Evolutionary conservation across 2,329 filamentous ascomycete species (phyloP).

Genomic region (Ophiostoma sp.): DNA sequence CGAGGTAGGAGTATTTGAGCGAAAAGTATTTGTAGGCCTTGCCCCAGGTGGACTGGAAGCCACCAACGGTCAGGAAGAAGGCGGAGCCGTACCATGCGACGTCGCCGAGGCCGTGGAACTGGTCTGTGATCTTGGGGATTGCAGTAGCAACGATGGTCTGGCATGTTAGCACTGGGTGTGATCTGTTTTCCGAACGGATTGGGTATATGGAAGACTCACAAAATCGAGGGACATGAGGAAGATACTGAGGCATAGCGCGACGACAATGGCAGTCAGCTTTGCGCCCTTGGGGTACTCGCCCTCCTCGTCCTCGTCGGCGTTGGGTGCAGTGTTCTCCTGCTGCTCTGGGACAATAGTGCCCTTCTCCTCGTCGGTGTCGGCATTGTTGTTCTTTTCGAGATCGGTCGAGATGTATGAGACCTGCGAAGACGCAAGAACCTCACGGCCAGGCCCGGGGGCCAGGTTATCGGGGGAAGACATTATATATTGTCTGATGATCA

Average conservation of each 20-base stretch:
- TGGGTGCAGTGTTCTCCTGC: background rate
- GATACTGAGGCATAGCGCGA: slow-evolving; percentile 43
- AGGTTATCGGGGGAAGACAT: background rate
- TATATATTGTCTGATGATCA: background rate
- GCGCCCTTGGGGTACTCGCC: slow-evolving; percentile 39
- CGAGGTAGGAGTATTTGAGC: slow-evolving; percentile 46
- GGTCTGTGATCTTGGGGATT: slow-evolving; percentile 51
- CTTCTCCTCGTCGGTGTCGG: slow-evolving; percentile 21
- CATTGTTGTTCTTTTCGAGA: slow-evolving; percentile 21
- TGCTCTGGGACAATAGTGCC: background rate
- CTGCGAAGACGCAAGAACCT: slow-evolving; percentile 20
- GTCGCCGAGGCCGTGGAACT: slow-evolving; percentile 47
- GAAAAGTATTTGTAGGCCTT: slow-evolving; percentile 49
- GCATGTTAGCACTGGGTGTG: background rate
- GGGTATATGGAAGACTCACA: slow-evolving; percentile 29
- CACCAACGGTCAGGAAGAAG: slow-evolving; percentile 46
- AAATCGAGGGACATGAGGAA: slow-evolving; percentile 48
- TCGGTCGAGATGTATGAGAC: slow-evolving; percentile 22
- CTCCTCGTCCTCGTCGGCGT: slow-evolving; percentile 21
- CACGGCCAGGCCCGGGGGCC: background rate
- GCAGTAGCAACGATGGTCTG: slow-evolving; percentile 52
- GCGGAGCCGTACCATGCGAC: slow-evolving; percentile 56
- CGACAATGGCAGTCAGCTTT: slow-evolving; percentile 40
- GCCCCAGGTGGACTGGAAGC: slow-evolving; percentile 43
- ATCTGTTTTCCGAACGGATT: background rate